Percentiles rank a stretch among this genome's conserved stretches.
phyloP scores from a whole-genome alignment of 2,329 filamentous ascomycete genomes.

The Talaromyces sp. region DNA sequence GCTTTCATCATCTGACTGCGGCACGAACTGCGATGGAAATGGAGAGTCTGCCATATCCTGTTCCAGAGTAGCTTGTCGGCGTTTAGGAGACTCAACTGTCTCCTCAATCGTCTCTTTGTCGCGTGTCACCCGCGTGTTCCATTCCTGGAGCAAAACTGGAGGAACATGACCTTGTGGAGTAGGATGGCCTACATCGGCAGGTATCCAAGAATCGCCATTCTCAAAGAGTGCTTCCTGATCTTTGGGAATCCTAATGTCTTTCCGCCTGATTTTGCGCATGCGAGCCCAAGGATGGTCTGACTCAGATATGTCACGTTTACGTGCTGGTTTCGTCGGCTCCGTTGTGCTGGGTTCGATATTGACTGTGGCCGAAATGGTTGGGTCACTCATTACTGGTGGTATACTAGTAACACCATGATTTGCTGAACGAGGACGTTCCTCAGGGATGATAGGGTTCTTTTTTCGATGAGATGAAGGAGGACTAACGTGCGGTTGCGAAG shows the following conservation, averaged over 20 bases:
- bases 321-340: background rate
- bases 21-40: constrained; percentile 9
- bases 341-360: background rate
- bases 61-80: background rate
- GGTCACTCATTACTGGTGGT: no score
- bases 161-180: constrained; percentile 30
- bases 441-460: background rate
- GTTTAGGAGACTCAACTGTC: constrained; percentile 5
- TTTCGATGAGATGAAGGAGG: background rate
- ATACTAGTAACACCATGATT: background rate
- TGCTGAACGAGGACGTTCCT: background rate
- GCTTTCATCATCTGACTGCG: constrained; percentile 14
- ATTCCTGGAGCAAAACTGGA: constrained; percentile 27
- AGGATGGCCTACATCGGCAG: constrained; percentile 24
- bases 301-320: constrained; percentile 7
- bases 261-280: constrained; percentile 34
- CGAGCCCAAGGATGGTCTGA: constrained; percentile 24
- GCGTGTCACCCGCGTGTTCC: constrained; percentile 26
- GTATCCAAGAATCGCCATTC: constrained; percentile 36
- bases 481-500: background rate
- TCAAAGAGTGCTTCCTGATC: constrained; percentile 49
- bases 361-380: background rate
- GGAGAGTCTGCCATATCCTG: background rate
- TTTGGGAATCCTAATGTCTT: constrained; percentile 42
- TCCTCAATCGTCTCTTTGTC: constrained; percentile 10